phyloP scores from a whole-genome alignment of 352 stramenopile genomes.

The Phytophthora colocasiae region DNA sequence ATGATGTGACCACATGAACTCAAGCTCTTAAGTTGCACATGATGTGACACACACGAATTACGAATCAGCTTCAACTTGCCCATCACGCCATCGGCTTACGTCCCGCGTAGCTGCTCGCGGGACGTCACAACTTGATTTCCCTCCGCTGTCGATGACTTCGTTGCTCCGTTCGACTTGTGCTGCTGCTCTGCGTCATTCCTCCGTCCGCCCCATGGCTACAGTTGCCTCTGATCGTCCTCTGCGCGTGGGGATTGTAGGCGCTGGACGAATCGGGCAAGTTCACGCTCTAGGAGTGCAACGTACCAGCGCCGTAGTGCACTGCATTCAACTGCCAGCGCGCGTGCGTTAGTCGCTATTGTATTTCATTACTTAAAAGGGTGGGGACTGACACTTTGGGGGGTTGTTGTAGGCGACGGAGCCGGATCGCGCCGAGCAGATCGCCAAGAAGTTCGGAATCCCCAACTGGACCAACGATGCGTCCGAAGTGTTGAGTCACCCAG shows the following conservation, averaged over 20 bases:
- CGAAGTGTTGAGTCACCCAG: constrained; percentile 93
- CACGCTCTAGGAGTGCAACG: constrained; percentile 62
- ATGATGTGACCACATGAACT: not conserved
- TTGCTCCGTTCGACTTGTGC: constrained; percentile 9
- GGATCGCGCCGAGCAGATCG: constrained; percentile 42
- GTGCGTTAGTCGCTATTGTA: constrained; percentile 10
- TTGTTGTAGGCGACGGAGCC: constrained; percentile 26
- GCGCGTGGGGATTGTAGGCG: constrained; percentile 74
- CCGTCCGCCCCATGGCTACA: constrained; percentile 23
- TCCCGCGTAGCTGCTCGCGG: not conserved
- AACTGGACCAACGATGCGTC: constrained; percentile 79
- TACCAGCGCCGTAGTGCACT: constrained; percentile 53
- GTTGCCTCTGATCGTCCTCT: constrained; percentile 30
- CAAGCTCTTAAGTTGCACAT: not conserved
- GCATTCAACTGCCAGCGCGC: constrained; percentile 41
- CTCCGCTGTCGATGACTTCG: not conserved
- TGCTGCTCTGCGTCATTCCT: constrained; percentile 15
- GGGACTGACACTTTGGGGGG: constrained; percentile 8
- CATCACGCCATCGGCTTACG: constrained; percentile 12
- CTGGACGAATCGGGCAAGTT: constrained; percentile 71
- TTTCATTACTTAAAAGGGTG: not conserved
- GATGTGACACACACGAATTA: constrained; percentile 24
- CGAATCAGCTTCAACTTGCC: constrained; percentile 30
- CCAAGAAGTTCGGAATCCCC: constrained; percentile 55
- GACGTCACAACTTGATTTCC: constrained; percentile 12